Base-by-base conservation (phyloP, 2,329 filamentous ascomycete genomes). In the Cadophora malorum region DNA sequence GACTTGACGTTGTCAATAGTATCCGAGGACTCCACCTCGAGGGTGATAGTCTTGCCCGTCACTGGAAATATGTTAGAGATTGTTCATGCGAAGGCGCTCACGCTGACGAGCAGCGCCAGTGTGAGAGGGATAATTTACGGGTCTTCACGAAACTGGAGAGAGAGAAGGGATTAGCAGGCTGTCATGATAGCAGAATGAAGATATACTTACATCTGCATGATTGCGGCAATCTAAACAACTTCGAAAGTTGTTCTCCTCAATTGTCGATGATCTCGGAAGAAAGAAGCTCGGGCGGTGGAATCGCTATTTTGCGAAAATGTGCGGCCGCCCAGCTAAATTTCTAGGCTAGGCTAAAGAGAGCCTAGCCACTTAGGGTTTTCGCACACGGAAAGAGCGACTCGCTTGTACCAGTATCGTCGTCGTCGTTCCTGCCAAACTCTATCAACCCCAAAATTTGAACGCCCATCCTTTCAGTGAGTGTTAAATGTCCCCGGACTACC, bases 1-100 rank as follows among this genome's bases (percentile, higher is more conserved):
- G 92, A 93, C 91, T 98, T 98, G 87, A 99, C 96, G 91, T 98
- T 98, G 90, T 98, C 96, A 85, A 99, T 98, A 81, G 95, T 98
- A 86, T 99, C 96, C 81, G 91, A 95, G 79, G 94, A 97, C 91
- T 98, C 96, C 86, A 98, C 96, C 94, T 99, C 96, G 80, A 99
- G 94, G 91, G 96, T 98, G 91, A 98, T 98, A 82, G 96, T 98
- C 92, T 98, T 98, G 82, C 96, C 96, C 92, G 96, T 98, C 79
- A 70, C 64, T 67, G 47, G 19, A 23, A 31, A 56, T 35, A 21
- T 38, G 38, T 68, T 63, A 65, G 41, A 9, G 59, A n/a, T 23
- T 47, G 45, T 45, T 41, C 50, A 14, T 8, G 2, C 5, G 41
- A 10, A 4, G 9, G 4, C 14, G 33, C 21, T 5, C 1, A 47